These are phyloP conservation scores for Penicillium desertorum DNA, from an alignment of 495 filamentous ascomycete species.

Conservation along the genomic window DNA sequence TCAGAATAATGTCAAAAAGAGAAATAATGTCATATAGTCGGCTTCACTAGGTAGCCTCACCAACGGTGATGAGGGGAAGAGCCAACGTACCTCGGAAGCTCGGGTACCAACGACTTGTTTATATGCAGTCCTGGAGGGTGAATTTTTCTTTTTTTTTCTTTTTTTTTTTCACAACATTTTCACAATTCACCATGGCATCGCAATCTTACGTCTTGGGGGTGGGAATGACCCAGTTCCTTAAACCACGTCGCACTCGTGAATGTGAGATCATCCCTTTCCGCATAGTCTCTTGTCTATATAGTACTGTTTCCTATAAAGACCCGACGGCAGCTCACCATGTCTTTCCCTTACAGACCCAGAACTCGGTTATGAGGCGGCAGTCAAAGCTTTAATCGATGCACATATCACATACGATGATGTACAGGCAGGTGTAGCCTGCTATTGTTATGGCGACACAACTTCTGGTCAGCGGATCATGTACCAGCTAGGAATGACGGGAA, in stretches of 20 bases:
- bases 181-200: conserved; percentile 1
- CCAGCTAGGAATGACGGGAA: conserved; percentile 86
- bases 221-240: conserved; percentile 25
- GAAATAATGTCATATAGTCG: neutral
- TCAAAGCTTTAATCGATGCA: conserved; percentile 81
- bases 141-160: too few species aligned
- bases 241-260: conserved; percentile 26
- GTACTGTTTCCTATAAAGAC: too few species aligned
- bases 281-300: too few species aligned
- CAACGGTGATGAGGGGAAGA: neutral
- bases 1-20: neutral
- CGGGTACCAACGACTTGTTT: conserved; percentile 6
- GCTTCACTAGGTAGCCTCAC: neutral
- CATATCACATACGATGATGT: conserved; percentile 87
- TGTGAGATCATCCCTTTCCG: conserved; percentile 1
- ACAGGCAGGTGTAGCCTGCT: conserved; percentile 79
- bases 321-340: neutral
- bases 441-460: conserved; percentile 83
- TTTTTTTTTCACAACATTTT: too few species aligned
- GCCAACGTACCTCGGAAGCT: conserved; percentile 17
- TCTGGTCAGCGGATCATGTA: conserved; percentile 76
- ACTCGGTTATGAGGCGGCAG: conserved; percentile 24
- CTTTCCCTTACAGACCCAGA: conserved; percentile 15
- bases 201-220: conserved; percentile 23
- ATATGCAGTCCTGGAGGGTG: too few species aligned